Evolutionary conservation across 345 rosid species (phyloP).

Genomic region (Eucalyptus pumila): DNA sequence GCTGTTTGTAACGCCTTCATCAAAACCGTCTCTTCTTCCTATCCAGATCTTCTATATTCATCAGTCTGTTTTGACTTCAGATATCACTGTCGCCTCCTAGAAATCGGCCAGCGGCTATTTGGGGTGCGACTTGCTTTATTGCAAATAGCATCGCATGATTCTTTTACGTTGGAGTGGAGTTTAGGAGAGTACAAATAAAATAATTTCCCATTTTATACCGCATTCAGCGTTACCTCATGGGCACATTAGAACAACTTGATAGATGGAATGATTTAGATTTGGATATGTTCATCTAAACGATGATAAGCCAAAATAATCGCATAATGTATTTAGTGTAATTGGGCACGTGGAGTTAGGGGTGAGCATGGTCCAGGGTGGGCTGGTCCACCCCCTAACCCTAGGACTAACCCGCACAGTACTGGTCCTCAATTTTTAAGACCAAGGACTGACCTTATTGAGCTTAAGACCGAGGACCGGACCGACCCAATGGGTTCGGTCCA

Average conservation of each 20-base stretch:
- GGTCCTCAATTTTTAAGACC: too few species aligned
- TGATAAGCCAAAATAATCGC: too few species aligned
- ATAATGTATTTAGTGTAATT: background rate
- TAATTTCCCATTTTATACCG: background rate
- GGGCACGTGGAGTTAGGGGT: too few species aligned
- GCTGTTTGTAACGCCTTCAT: accelerated
- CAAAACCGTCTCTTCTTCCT: background rate
- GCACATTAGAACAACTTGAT: background rate
- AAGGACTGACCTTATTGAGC: too few species aligned
- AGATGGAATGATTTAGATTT: accelerated
- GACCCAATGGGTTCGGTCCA: too few species aligned
- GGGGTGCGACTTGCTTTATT: background rate
- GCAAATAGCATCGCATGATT: background rate
- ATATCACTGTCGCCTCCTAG: accelerated
- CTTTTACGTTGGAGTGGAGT: background rate
- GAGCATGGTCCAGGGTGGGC: too few species aligned
- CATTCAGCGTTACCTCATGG: background rate
- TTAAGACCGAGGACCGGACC: too few species aligned
- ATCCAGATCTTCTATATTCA: background rate
- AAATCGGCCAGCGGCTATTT: background rate
- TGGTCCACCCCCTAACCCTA: too few species aligned
- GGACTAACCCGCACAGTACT: too few species aligned
- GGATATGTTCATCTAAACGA: background rate
- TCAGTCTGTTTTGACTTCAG: background rate
- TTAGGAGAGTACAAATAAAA: background rate